Evolutionary conservation across 1,284 basidiomycete genomes (phyloP).

Genomic region (Ceratobasidium theobromae): DNA sequence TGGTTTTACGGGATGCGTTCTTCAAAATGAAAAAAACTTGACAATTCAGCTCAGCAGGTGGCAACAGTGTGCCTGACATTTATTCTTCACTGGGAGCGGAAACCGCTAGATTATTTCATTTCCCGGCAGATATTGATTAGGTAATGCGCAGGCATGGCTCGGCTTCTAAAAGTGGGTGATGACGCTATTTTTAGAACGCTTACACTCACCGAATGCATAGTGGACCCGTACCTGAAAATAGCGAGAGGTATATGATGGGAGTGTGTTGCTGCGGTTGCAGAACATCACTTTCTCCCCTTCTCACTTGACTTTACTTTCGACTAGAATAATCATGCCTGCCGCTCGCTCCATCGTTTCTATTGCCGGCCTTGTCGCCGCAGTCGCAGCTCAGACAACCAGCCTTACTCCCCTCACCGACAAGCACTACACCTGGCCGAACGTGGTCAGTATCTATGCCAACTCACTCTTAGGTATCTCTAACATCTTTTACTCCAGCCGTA

Average conservation of each 20-base stretch:
- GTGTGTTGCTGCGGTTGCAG: slow-evolving; percentile 14
- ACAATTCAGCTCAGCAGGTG: no score
- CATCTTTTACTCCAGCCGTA: slow-evolving; percentile 20
- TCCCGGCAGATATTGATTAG: neutral
- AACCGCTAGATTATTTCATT: no score
- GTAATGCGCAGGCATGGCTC: neutral
- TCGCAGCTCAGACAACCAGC: slow-evolving; percentile 1
- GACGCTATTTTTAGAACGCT: slow-evolving; percentile 3
- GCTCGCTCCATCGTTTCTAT: slow-evolving; percentile 30
- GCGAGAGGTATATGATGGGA: slow-evolving; percentile 14
- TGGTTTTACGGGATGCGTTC: neutral
- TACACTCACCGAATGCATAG: neutral
- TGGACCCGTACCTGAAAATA: slow-evolving; percentile 23
- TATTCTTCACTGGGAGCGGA: no score
- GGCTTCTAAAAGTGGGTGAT: neutral
- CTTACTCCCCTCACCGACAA: slow-evolving; percentile 11
- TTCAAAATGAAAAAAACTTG: no score
- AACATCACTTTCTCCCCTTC: slow-evolving; percentile 13
- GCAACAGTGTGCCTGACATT: no score
- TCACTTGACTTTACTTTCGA: neutral
- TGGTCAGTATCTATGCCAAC: neutral
- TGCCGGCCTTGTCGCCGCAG: slow-evolving; percentile 16
- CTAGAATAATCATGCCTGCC: slow-evolving; percentile 27
- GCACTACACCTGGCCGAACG: slow-evolving; percentile 13
- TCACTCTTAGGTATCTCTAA: neutral